phyloP scores from a whole-genome alignment of 352 stramenopile genomes.

The Aphanomyces astaci region DNA sequence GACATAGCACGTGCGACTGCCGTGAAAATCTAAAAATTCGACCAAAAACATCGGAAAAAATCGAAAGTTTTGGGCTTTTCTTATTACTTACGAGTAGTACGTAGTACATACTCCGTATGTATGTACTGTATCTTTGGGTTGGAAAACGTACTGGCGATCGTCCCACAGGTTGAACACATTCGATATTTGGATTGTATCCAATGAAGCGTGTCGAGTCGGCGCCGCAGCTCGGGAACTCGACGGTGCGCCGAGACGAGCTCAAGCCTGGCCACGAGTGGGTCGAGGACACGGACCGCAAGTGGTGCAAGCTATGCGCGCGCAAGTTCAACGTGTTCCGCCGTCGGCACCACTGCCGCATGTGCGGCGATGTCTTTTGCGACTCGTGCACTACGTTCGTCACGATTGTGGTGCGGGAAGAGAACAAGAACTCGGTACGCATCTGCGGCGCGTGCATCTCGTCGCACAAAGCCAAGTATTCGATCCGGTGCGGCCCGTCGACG shows the following conservation, averaged over 20 bases:
- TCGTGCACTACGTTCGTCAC: slow-evolving; percentile 55
- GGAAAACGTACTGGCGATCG: too few species aligned
- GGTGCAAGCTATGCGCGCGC: slow-evolving; percentile 71
- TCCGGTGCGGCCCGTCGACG: neutral
- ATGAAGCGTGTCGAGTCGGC: neutral
- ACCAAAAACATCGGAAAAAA: too few species aligned
- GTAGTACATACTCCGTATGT: too few species aligned
- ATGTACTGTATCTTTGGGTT: too few species aligned
- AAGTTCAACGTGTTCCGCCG: slow-evolving; percentile 70
- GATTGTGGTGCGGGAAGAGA: slow-evolving; percentile 41
- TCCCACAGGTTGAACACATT: too few species aligned
- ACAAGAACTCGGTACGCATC: slow-evolving; percentile 46
- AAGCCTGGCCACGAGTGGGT: slow-evolving; percentile 44
- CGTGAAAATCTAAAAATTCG: too few species aligned
- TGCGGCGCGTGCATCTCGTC: slow-evolving; percentile 62
- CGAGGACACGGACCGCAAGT: slow-evolving; percentile 49
- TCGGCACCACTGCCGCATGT: slow-evolving; percentile 74
- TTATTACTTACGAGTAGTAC: too few species aligned
- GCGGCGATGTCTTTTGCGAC: slow-evolving; percentile 71
- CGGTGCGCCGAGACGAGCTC: slow-evolving; percentile 12
- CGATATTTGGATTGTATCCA: neutral
- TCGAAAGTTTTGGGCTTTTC: too few species aligned
- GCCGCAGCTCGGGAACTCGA: neutral
- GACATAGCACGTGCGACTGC: too few species aligned
- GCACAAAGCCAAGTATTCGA: slow-evolving; percentile 2